These are phyloP conservation scores for Nothomitra cinnamomea DNA, from an alignment of 2,329 filamentous ascomycete genomes.

Conservation along the genomic window DNA sequence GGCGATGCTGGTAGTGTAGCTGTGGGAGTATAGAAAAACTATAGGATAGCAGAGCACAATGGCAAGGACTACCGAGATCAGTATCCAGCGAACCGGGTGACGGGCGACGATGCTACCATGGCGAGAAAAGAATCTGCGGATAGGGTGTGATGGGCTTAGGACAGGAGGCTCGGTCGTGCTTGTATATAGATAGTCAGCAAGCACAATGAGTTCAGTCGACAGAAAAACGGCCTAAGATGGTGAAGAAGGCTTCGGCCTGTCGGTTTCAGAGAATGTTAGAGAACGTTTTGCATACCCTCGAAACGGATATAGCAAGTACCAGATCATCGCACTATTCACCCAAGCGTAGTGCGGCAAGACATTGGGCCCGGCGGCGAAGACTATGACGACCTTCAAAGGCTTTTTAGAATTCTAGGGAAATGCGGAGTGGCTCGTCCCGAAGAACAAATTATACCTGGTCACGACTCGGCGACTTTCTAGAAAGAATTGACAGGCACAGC, in stretches of 20 bases:
- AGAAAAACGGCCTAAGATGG: not conserved
- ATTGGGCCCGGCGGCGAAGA: not conserved
- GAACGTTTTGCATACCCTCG: slow-evolving; percentile 42
- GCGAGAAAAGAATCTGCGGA: slow-evolving; percentile 46
- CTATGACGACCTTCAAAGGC: not conserved
- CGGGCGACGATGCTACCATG: slow-evolving; percentile 55
- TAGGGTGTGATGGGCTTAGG: slow-evolving; percentile 44
- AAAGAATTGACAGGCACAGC: too few species aligned
- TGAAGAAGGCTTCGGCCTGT: not conserved
- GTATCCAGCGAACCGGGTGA: slow-evolving; percentile 57
- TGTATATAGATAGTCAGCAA: slow-evolving; percentile 5
- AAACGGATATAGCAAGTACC: slow-evolving; percentile 61
- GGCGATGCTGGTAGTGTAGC: slow-evolving; percentile 53
- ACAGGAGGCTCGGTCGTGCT: slow-evolving; percentile 61
- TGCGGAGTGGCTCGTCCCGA: too few species aligned
- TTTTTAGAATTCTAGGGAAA: too few species aligned
- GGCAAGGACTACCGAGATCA: slow-evolving; percentile 56
- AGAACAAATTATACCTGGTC: too few species aligned
- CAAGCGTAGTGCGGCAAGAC: not conserved
- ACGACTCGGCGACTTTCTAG: too few species aligned
- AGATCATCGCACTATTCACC: slow-evolving; percentile 39
- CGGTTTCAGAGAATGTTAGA: slow-evolving; percentile 5
- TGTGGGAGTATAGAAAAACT: slow-evolving; percentile 52
- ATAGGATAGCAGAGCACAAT: slow-evolving; percentile 57
- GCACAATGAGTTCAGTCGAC: not conserved